phyloP scores from a whole-genome alignment of 805 yeast genomes.

The Dipodascus albidus region DNA sequence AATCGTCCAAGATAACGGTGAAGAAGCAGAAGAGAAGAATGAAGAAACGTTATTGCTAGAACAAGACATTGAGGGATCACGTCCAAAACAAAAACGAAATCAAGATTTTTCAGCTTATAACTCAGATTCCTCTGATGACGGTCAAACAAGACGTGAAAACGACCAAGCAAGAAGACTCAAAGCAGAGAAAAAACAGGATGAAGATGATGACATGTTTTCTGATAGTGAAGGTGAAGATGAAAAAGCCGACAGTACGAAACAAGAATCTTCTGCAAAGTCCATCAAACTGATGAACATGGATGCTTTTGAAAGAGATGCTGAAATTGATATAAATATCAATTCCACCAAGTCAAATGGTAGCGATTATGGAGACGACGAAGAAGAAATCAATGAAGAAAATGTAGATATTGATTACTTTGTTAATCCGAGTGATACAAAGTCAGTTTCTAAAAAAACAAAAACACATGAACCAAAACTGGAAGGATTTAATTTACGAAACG shows the following conservation, averaged over 20 bases:
- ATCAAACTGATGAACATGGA: conserved; percentile 26
- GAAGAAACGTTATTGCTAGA: conserved; percentile 15
- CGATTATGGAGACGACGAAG: conserved; percentile 15
- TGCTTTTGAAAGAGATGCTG: conserved; percentile 25
- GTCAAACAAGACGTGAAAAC: conserved; percentile 9
- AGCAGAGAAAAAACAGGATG: conserved; percentile 20
- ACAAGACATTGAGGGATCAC: conserved; percentile 15
- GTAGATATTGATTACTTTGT: conserved; percentile 14
- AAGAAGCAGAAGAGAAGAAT: conserved; percentile 7
- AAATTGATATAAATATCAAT: conserved; percentile 4
- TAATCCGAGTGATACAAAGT: conserved; percentile 8
- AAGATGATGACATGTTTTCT: conserved; percentile 24
- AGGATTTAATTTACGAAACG: conserved; percentile 49
- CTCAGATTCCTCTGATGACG: conserved; percentile 20
- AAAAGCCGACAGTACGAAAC: conserved; percentile 3
- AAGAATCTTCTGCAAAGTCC: conserved; percentile 1
- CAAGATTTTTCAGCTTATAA: conserved; percentile 11
- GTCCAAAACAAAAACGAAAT: conserved; percentile 6
- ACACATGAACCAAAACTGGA: conserved; percentile 37
- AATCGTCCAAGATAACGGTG: conserved; percentile 7
- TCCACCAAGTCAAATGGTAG: conserved; percentile 22
- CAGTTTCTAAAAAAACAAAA: conserved; percentile 1
- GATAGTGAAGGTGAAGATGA: conserved; percentile 14
- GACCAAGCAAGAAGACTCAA: conserved; percentile 9
- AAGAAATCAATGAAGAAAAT: conserved; percentile 12